Base-by-base conservation (phyloP, 1,284 basidiomycete genomes). In the Volvariella surrecta region DNA sequence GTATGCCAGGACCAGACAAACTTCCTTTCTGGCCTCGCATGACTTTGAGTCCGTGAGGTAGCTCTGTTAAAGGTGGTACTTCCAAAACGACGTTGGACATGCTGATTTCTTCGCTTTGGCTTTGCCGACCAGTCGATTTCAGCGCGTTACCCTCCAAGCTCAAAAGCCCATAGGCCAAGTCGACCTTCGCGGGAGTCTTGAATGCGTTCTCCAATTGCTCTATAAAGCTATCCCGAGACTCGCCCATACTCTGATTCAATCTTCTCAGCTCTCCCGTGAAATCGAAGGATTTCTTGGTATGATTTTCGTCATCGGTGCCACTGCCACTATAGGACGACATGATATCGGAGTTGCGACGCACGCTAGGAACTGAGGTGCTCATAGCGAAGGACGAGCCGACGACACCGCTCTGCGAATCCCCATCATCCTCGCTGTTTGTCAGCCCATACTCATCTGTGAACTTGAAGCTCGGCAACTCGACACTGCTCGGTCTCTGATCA, bases 141-240 rank as follows among this genome's bases (percentile, higher is more conserved):
- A n/a, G n/a, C n/a, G n/a, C n/a, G n/a, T n/a, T n/a, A n/a, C n/a
- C n/a, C n/a, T 2, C 54, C 54, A 31, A 10, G 3, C 10, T 58
- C 57, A 15, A 48, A 55, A 32, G 79, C 66, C 65, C 69, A 45
- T 70, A 72, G 1, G 61, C 61, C 24, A 84, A 60, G 43, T 81
- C 74, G 18, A 84, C 62, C 53, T 76, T 78, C 11, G 79, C 75
- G 0, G 85, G 84, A 0, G 83, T 84, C 45, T 73, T 71, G 67
- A 89, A 89, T 0, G 85, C 85, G 40, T 70, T 78, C 61, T 88
- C 86, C 8, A 89, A 62, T 57, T 88, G 82, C 57, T 89, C 86
- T 2, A 92, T 79, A 54, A 93, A 92, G 58, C 86, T 89, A 4
- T 63, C 67, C 3, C 86, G 64, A 52, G 85, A 76, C 0, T 78